Conservation (phyloP, 2,329 filamentous ascomycete genomes). For the Capronia epimyces region DNA sequence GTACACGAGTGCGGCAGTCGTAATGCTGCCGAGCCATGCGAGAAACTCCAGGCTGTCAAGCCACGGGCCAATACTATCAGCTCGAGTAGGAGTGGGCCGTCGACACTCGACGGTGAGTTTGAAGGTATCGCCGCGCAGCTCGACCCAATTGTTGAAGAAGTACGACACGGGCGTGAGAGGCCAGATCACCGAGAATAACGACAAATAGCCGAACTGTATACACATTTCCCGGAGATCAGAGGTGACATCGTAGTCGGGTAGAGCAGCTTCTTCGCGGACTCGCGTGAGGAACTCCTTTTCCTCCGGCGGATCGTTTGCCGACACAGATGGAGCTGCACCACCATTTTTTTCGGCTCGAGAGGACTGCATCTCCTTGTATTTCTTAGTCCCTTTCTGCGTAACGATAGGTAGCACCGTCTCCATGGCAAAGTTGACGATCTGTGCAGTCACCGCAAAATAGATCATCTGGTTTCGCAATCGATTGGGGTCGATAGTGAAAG, state of each 20-base stretch:
- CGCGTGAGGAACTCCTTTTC: constrained; percentile 75
- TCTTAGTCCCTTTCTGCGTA: constrained; percentile 71
- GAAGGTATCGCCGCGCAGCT: constrained; percentile 85
- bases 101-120: constrained; percentile 90
- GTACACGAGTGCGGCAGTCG: constrained; percentile 80
- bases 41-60: constrained; percentile 78
- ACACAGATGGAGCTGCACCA: constrained; percentile 45
- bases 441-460: constrained; percentile 91
- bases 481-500: constrained; percentile 76
- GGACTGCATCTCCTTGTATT: constrained; percentile 69
- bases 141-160: constrained; percentile 92
- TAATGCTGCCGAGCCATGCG: constrained; percentile 89
- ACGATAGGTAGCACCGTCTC: constrained; percentile 81
- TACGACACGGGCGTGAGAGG: constrained; percentile 86
- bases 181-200: constrained; percentile 90
- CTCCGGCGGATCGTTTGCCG: constrained; percentile 62
- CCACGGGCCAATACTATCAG: constrained; percentile 93
- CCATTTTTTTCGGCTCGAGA: constrained; percentile 54
- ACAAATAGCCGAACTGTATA: constrained; percentile 81
- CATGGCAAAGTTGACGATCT: constrained; percentile 78
- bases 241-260: constrained; percentile 83
- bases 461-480: constrained; percentile 87
- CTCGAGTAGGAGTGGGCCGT: constrained; percentile 80
- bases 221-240: constrained; percentile 91
- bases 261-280: constrained; percentile 74